Evolutionary conservation across 148 eudicot genomes (phyloP), one percentile per base, ranked within the genome.

Genomic region (Fagopyrum homotropicum): DNA sequence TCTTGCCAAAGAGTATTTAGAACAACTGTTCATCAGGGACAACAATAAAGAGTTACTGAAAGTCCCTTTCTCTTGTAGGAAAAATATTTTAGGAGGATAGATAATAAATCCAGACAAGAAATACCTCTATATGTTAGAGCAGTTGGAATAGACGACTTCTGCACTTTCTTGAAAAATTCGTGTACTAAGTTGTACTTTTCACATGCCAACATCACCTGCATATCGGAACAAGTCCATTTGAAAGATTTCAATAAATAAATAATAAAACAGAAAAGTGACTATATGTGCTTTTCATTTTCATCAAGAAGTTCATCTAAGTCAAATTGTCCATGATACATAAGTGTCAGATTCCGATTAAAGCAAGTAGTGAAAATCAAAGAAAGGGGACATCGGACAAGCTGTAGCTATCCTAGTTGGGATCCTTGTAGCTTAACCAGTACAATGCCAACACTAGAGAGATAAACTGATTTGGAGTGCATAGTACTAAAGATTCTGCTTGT

Each of bases 121-220:
- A 52, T 81, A 94, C 98, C 98, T 92, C 82, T 88, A 82, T 94
- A 94, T 48, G 93, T 89, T 77, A 92, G 81, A 77, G 98, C 88
- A 92, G 86, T 92, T 40, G 98, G 97, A 75, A 85, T 78, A 51
- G 80, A 83, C 59, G 91, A 88, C 81, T 85, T 83, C 83, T 82
- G 85, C 81, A 84, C 70, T 81, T 89, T 86, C 82, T 74, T 84
- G 80, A 85, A 94, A 76, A 87, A 89, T 9, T 90, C 90, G 75
- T 94, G 92, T 60, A 94, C 98, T 86, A 94, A 82, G 79, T 89
- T 87, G 79, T 94, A 94, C 83, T 90, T 90, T 60, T 86, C 92
- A 80, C 96, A 91, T 76, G 85, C 93, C 80, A 87, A 78, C 98
- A 94, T 94, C 72, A 92, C 96, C 98, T 94, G 89, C 63, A 72